Evolutionary conservation across 2,329 filamentous ascomycete genomes (phyloP), one percentile per base, ranked within the genome.

Genomic region (Cytospora piceicola): DNA sequence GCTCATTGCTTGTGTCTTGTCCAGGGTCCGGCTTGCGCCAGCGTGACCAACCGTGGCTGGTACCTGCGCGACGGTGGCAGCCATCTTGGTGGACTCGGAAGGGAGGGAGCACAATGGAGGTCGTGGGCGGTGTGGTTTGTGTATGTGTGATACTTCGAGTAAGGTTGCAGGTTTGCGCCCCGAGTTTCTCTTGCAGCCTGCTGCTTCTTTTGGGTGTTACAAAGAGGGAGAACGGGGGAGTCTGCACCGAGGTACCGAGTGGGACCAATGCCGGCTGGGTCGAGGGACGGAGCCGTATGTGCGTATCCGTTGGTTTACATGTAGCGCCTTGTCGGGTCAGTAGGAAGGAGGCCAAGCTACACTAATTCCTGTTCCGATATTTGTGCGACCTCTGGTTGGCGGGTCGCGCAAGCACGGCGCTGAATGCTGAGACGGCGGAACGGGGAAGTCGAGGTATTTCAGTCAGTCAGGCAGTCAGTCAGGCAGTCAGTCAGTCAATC

Each of bases 41-140:
- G 70, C 36, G 61, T 70, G 69, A 51, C 65, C 68, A 42, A 70
- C 69, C 49, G 70, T 70, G 53, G 66, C 67, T 51, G 69, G 65
- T 67, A 72, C 67, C 36, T 69, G 73, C 8, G 74, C 74, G 57
- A 76, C 73, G 56, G 73, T 76, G 22, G 74, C 74, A 61, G 74
- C 74, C 74, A 76, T 76, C n/a, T 36, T 57, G 51, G 15, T 14
- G 17, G 49, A 55, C 5, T 12, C 24, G 29, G 6, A n/a, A 55
- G 30, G 36, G 24, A 15, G 22, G 36, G 34, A 11, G n/a, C 7
- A 27, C 22, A 34, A 36, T 4, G 22, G 34, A n/a, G n/a, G 3
- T 27, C 22, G 55, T 15, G n/a, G 12, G 4, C 8, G 9, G 9
- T 58, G 11, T 29, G 22, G 2, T 46, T 27, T 17, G 56, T 14